phyloP scores from a whole-genome alignment of 2,329 filamentous ascomycete genomes.

The Tolypocladium endophyticum region DNA sequence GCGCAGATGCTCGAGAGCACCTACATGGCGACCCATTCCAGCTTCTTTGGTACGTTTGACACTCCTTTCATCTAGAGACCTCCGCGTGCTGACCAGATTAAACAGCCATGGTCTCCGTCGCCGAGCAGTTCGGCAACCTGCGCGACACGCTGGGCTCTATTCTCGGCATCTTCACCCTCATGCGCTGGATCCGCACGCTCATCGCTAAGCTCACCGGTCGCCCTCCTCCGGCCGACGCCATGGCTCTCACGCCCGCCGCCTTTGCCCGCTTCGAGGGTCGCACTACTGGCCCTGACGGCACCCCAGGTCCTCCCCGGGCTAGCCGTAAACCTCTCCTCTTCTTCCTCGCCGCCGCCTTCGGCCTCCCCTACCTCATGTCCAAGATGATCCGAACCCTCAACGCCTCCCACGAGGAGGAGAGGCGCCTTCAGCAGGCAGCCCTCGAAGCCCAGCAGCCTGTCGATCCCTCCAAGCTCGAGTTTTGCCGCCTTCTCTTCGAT shows the following conservation, averaged over 20 bases:
- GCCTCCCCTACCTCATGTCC: slow-evolving; percentile 91
- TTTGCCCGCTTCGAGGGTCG: slow-evolving; percentile 85
- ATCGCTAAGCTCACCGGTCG: slow-evolving; percentile 89
- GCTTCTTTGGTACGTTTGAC: slow-evolving; percentile 73
- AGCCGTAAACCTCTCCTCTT: slow-evolving; percentile 94
- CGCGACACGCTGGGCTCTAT: slow-evolving; percentile 89
- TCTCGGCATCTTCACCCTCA: slow-evolving; percentile 87
- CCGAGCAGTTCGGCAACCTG: slow-evolving; percentile 91
- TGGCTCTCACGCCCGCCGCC: slow-evolving; percentile 75
- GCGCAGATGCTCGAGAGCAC: slow-evolving; percentile 99
- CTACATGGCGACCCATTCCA: slow-evolving; percentile 98
- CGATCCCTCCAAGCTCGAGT: slow-evolving; percentile 87
- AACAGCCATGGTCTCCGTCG: slow-evolving; percentile 91
- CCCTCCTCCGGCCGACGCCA: slow-evolving; percentile 78
- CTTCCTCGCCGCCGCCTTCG: slow-evolving; percentile 90
- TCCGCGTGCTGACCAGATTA: slow-evolving; percentile 1
- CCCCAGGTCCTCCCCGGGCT: slow-evolving; percentile 56
- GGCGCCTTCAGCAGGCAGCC: slow-evolving; percentile 39
- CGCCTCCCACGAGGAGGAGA: slow-evolving; percentile 71
- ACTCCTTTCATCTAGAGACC: not conserved
- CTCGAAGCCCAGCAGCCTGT: slow-evolving; percentile 45
- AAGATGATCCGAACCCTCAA: slow-evolving; percentile 86
- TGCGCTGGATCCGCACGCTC: slow-evolving; percentile 88
- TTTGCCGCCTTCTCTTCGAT: slow-evolving; percentile 90
- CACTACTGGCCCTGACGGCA: slow-evolving; percentile 47